Conservation (phyloP, 2,329 filamentous ascomycete genomes). For the Emydomyces testavorans region DNA sequence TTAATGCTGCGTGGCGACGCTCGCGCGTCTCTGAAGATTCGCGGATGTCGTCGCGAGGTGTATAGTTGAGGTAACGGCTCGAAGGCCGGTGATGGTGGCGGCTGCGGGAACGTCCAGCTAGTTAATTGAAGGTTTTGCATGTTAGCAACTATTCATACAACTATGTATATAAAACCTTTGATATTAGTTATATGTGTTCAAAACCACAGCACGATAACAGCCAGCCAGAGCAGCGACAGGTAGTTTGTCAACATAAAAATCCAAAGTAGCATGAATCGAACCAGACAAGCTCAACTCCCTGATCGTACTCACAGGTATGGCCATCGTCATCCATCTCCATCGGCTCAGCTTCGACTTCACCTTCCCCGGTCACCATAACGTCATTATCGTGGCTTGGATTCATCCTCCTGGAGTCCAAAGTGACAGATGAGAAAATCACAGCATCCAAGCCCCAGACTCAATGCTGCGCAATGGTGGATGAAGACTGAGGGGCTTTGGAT, state of each 20-base stretch:
- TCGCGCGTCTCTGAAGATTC: conserved; percentile 24
- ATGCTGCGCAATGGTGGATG: too few relatives aligned
- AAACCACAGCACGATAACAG: too few relatives aligned
- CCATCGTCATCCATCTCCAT: neutral
- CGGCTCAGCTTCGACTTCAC: conserved; percentile 8
- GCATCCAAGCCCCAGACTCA: too few relatives aligned
- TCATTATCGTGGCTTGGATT: neutral
- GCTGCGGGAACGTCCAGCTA: neutral
- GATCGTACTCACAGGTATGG: neutral
- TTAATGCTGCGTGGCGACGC: conserved; percentile 29
- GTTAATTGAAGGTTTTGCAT: neutral
- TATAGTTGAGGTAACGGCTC: neutral
- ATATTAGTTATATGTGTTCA: too few relatives aligned
- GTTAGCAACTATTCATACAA: too few relatives aligned
- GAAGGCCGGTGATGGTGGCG: neutral
- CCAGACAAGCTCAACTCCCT: neutral
- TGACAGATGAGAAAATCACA: too few relatives aligned
- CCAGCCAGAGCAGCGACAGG: too few relatives aligned
- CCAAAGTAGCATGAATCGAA: neutral
- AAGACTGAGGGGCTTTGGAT: too few relatives aligned
- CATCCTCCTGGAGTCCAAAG: too few relatives aligned
- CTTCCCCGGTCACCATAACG: neutral
- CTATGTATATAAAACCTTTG: too few relatives aligned
- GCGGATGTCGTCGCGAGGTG: conserved; percentile 7
- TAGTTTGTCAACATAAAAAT: neutral